Evolutionary conservation across 2,329 filamentous ascomycete genomes (phyloP).

Genomic region (Salinomyces thailandicus): DNA sequence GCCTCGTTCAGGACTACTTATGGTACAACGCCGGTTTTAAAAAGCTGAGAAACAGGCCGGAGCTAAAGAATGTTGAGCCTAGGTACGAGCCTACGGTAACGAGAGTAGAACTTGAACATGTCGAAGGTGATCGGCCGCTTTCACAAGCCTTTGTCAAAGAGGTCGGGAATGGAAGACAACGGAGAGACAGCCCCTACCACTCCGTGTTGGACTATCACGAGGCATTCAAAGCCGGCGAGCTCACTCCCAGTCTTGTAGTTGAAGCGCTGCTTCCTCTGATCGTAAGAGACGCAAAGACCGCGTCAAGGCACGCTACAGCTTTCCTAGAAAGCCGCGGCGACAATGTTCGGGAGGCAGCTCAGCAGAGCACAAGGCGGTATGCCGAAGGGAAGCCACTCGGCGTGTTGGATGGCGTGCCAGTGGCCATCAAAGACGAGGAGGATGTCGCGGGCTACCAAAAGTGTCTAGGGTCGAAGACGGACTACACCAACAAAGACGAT

Average conservation of each 20-base stretch:
- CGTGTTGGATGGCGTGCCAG: constrained; percentile 69
- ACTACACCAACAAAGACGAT: constrained; percentile 41
- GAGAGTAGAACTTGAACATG: constrained; percentile 24
- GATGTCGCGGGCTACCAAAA: constrained; percentile 59
- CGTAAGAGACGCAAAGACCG: constrained; percentile 43
- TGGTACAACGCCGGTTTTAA: constrained; percentile 63
- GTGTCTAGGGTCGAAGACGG: constrained; percentile 53
- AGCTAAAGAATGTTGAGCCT: constrained; percentile 44
- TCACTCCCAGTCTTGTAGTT: constrained; percentile 62
- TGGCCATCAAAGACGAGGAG: constrained; percentile 75
- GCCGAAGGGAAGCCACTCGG: constrained; percentile 54
- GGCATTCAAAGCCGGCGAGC: constrained; percentile 54
- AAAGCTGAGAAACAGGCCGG: constrained; percentile 42
- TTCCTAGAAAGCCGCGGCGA: constrained; percentile 61
- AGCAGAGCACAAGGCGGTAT: constrained; percentile 63
- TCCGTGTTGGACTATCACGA: constrained; percentile 67
- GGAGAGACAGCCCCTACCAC: constrained; percentile 19
- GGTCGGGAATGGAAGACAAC: constrained; percentile 2
- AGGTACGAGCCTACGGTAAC: constrained; percentile 50
- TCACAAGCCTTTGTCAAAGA: neutral
- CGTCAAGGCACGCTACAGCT: constrained; percentile 49
- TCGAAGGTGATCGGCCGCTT: constrained; percentile 2
- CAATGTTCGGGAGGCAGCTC: constrained; percentile 55
- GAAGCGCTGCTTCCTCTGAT: constrained; percentile 62
- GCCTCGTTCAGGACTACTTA: constrained; percentile 50